phyloP scores from a whole-genome alignment of 306 rosid species.

The Arachis hypogaea region DNA sequence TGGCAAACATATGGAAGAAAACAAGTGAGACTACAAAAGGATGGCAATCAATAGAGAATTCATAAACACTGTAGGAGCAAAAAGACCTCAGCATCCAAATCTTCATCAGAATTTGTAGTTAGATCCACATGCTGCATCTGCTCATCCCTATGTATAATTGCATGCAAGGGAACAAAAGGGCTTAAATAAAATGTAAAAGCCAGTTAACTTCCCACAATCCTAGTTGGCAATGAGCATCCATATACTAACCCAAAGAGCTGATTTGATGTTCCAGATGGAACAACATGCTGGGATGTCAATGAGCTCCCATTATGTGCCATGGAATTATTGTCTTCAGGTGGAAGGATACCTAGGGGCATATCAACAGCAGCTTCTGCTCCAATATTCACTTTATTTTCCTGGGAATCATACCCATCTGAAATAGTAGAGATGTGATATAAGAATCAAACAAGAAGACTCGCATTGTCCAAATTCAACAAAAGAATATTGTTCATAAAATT shows the following conservation, averaged over 20 bases:
- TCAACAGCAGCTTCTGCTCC: slow-evolving; percentile 44
- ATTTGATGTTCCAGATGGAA: slow-evolving; percentile 40
- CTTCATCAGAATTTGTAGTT: slow-evolving; percentile 44
- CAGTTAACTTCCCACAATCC: slow-evolving; percentile 20
- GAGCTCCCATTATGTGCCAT: slow-evolving; percentile 41
- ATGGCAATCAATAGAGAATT: slow-evolving; percentile 31
- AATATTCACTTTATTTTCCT: slow-evolving; percentile 40
- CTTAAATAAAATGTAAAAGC: slow-evolving; percentile 33
- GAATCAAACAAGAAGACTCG: slow-evolving; percentile 46
- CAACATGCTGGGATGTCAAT: slow-evolving; percentile 42
- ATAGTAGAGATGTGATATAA: slow-evolving; percentile 48
- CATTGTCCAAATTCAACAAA: slow-evolving; percentile 37
- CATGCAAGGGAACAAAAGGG: slow-evolving; percentile 24
- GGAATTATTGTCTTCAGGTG: slow-evolving; percentile 40
- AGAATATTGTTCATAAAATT: slow-evolving; percentile 18
- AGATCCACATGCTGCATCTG: slow-evolving; percentile 47
- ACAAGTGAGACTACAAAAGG: slow-evolving; percentile 35
- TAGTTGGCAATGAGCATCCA: slow-evolving; percentile 17
- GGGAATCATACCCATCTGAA: slow-evolving; percentile 44
- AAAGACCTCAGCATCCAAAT: slow-evolving; percentile 62
- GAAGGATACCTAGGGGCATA: slow-evolving; percentile 34
- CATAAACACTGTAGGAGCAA: slow-evolving; percentile 1
- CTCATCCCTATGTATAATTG: slow-evolving; percentile 55
- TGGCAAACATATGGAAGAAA: slow-evolving; percentile 36
- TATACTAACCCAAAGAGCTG: slow-evolving; percentile 54